Evolutionary conservation across 495 filamentous ascomycete species (phyloP), one percentile per base, ranked within the genome.

Genomic region (Trichoderma parareesei): DNA sequence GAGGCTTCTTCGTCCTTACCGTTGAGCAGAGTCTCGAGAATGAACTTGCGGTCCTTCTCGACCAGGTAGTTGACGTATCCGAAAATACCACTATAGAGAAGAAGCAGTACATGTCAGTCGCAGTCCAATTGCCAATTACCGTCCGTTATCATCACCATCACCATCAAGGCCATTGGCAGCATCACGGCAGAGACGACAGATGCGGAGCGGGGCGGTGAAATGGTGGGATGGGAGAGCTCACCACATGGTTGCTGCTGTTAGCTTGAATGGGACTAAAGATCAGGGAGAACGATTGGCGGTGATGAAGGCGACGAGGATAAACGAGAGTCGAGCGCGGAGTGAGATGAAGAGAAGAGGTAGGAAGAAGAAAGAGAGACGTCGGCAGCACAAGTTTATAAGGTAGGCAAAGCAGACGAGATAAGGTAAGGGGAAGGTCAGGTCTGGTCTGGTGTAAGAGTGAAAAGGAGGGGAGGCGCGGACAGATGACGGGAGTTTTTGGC

Each of bases 11-110:
- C 27, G 27, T 27, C 40, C 86, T 74, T 76, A 90, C 94, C 94
- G 83, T 97, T 96, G 75, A 98, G 90, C 67, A 98, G 85, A 46
- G 93, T 97, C 71, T 96, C 88, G 72, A 98, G 83, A 74, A 98
- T 94, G 80, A 87, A 92, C 74, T 89, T 91, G 71, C 95, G 85
- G 78, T 98, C 94, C 84, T 95, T 97, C 81, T 98, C 94, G 70
- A 97, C 91, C 72, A 91, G 78, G 78, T 86, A 87, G 71, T 85
- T 96, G 78, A 98, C 90, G 82, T 98, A 98, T 68, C 94, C 94
- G 80, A 97, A 97, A 76, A 98, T 98, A 77, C 94, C 94, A 87
- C 94, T 98, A 69, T 66, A 49, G 68, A 63, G 66, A 63, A 57
- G 60, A 38, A 55, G 46, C 44, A 65, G 55, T 69, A 68, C 71